These are phyloP conservation scores for Przewalskia tangutica DNA, from an alignment of 257 asterid species.

Conservation along the genomic window DNA sequence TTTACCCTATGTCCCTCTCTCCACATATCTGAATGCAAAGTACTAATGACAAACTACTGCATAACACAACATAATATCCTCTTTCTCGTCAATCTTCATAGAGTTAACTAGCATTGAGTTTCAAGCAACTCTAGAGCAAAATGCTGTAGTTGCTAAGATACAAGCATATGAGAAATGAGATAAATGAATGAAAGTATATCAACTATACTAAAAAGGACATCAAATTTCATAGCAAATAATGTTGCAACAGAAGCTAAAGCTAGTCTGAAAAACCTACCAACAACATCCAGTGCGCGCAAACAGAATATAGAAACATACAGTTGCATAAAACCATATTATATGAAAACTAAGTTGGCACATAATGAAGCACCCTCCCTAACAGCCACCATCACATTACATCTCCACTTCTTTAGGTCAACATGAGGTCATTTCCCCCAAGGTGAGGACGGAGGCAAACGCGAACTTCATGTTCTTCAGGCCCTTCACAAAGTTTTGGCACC, in stretches of 20 bases:
- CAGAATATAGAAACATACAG: not conserved
- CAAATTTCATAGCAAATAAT: not conserved
- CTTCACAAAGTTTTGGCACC: constrained; percentile 74
- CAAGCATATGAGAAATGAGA: no score
- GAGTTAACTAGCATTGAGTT: not conserved
- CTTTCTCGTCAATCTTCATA: not conserved
- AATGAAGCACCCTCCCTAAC: constrained; percentile 10
- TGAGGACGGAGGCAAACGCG: constrained; percentile 86
- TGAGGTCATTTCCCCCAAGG: constrained; percentile 53
- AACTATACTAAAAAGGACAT: not conserved
- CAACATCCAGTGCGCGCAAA: not conserved
- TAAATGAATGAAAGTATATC: no score
- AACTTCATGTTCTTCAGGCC: constrained; percentile 88
- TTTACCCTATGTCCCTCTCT: no score
- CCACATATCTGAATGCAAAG: no score
- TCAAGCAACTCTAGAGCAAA: not conserved
- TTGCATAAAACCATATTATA: not conserved
- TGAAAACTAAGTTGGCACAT: not conserved
- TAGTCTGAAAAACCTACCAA: not conserved
- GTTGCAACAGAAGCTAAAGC: not conserved
- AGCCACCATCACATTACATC: constrained; percentile 1
- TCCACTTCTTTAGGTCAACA: constrained; percentile 39
- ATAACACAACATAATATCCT: not conserved
- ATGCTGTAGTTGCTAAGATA: no score
- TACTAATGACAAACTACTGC: not conserved